Conservation (phyloP, 257 asterid genomes). For the Mitragyna speciosa region DNA sequence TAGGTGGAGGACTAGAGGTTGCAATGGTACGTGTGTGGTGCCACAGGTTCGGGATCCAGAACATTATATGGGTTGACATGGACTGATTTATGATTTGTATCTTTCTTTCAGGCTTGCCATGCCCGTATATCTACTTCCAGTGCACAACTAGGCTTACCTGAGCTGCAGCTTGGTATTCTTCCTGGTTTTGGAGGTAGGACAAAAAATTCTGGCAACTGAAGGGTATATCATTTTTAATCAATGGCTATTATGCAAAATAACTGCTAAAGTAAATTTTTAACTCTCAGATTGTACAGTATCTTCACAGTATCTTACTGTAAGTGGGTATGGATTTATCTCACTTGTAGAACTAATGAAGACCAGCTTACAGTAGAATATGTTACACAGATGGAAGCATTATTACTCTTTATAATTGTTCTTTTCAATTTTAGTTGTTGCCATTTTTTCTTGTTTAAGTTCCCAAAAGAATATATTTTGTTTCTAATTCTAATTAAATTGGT, state of each 20-base stretch:
- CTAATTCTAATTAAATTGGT: not conserved
- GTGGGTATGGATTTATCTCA: not conserved
- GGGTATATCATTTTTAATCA: no score
- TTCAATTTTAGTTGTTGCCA: not conserved
- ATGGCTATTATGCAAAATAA: not conserved
- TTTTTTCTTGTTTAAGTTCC: not conserved
- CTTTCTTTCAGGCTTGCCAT: slow-evolving; percentile 79
- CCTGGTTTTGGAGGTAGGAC: slow-evolving; percentile 97
- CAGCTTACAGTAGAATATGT: not conserved
- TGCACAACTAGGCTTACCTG: slow-evolving; percentile 94
- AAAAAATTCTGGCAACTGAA: not conserved
- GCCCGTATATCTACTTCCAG: slow-evolving; percentile 84
- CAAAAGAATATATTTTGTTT: no score
- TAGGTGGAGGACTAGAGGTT: slow-evolving; percentile 98
- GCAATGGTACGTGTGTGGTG: slow-evolving; percentile 67
- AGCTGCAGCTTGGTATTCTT: slow-evolving; percentile 90
- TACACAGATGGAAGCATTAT: not conserved
- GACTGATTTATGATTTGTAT: slow-evolving; percentile 17
- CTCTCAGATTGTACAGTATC: no score
- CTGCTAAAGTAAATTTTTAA: no score
- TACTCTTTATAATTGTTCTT: not conserved
- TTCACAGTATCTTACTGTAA: not conserved
- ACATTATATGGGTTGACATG: slow-evolving; percentile 3
- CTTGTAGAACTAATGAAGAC: not conserved
- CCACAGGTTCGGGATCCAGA: not conserved